These are phyloP conservation scores for Neopestalotiopsis sp. DNA, from an alignment of 2,329 filamentous ascomycete species.

Conservation along the genomic window DNA sequence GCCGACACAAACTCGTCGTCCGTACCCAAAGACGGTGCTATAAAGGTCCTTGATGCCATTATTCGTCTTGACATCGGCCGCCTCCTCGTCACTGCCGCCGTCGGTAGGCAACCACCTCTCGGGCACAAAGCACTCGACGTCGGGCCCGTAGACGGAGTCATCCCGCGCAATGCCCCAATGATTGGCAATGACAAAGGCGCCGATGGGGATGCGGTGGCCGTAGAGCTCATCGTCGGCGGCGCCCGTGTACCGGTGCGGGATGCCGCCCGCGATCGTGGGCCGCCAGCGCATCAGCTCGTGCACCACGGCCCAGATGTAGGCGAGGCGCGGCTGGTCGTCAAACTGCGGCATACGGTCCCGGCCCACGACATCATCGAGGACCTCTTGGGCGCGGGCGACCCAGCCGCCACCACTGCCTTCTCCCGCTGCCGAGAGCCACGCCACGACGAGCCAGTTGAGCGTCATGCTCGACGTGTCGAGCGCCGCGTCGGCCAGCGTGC, in stretches of 20 bases:
- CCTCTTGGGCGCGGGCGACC: conserved; percentile 42
- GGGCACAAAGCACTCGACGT: conserved; percentile 35
- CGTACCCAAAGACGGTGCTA: conserved; percentile 51
- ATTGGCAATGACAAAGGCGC: conserved; percentile 48
- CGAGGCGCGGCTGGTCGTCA: conserved; percentile 42
- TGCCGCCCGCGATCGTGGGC: conserved; percentile 40
- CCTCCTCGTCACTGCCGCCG: conserved; percentile 11
- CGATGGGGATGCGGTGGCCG: conserved; percentile 47
- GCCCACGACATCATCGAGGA: conserved; percentile 48
- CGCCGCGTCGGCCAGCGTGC: conserved; percentile 33
- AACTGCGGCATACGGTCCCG: conserved; percentile 42
- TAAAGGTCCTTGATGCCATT: conserved; percentile 34
- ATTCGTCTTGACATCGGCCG: neutral
- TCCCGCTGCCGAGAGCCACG: conserved; percentile 27
- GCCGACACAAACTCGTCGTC: conserved; percentile 46
- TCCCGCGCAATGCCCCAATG: conserved; percentile 44
- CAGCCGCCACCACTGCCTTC: conserved; percentile 14
- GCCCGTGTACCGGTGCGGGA: conserved; percentile 43
- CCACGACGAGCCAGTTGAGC: conserved; percentile 37
- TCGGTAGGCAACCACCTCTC: conserved; percentile 35
- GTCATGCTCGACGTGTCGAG: conserved; percentile 37
- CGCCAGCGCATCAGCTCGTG: conserved; percentile 52
- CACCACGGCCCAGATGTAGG: conserved; percentile 47
- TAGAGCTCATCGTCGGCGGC: conserved; percentile 36
- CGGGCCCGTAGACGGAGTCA: conserved; percentile 44